phyloP scores from a whole-genome alignment of 2,329 filamentous ascomycete species.

The Pseudopyricularia javanii region DNA sequence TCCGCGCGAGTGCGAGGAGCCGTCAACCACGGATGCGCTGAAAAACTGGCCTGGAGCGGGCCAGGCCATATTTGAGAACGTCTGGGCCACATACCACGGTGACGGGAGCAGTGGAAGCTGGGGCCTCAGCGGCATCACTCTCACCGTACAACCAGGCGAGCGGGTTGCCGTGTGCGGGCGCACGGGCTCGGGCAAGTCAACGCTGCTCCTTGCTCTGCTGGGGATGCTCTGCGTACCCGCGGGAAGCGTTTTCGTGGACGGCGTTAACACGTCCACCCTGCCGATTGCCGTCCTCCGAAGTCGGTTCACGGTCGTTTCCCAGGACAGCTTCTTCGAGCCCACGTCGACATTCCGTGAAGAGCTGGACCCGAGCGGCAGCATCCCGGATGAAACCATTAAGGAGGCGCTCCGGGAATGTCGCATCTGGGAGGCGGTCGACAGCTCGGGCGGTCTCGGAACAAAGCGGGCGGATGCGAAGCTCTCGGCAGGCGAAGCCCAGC shows the following conservation, averaged over 20 bases:
- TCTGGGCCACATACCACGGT: conserved; percentile 2
- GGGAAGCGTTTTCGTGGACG: conserved; percentile 32
- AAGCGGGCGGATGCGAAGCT: conserved; percentile 17
- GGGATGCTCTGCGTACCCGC: conserved; percentile 29
- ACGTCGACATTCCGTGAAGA: conserved; percentile 26
- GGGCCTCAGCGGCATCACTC: conserved; percentile 53
- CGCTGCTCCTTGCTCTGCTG: conserved; percentile 28
- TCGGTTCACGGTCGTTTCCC: conserved; percentile 29
- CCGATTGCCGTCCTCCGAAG: conserved; percentile 13
- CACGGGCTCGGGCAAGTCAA: conserved; percentile 52
- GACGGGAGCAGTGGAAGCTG: conserved; percentile 42
- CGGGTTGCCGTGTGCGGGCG: conserved; percentile 61
- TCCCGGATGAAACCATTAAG: conserved; percentile 26
- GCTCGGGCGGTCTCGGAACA: conserved; percentile 22
- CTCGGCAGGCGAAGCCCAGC: conserved; percentile 34
- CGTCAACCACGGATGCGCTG: neutral
- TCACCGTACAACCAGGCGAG: conserved; percentile 54
- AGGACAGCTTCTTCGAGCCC: conserved; percentile 22
- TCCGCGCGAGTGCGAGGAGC: conserved; percentile 4
- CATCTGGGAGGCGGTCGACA: conserved; percentile 26
- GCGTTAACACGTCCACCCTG: conserved; percentile 19
- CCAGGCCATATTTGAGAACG: conserved; percentile 1
- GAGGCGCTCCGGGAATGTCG: conserved; percentile 27
- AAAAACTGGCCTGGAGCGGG: conserved; percentile 4
- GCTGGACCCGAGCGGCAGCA: conserved; percentile 25